Evolutionary conservation across 768 basidiomycete genomes (phyloP), one percentile per base, ranked within the genome.

Genomic region (Psilocybe sp.): DNA sequence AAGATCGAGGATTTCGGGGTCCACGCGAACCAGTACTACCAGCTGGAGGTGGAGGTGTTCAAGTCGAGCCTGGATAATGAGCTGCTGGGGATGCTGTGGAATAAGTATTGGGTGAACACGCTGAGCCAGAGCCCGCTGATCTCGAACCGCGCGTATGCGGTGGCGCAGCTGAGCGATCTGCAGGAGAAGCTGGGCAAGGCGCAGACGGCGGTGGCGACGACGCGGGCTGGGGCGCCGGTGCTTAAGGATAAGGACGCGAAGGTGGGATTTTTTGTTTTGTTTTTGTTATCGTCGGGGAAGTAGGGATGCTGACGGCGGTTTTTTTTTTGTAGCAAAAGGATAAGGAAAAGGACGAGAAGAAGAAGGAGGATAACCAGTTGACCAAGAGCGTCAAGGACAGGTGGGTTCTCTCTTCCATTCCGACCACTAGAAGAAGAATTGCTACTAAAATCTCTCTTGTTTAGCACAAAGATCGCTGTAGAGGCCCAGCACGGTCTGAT

Each of bases 1-100:
- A 99, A 99, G 76, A 95, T 99, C 51, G 97, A 98, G 68, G 97
- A 99, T 66, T 99, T 99, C 63, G 97, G 97, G 66, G 97, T 98
- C 4, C 97, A 99, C 61, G 94, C 96, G 32, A 90, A 91, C 61
- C 86, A 92, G 53, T 99, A 99, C 66, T 99, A 99, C 65, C 89
- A 82, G 18, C 78, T 99, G 12, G 94, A 96, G 31, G 88, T 99
- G 14, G 86, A 94, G 64, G 87, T 98, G 46, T 99, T 97, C 82
- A 98, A 97, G 68, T 90, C 87, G 19, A 84, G 79, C 51, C 70
- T 95, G 44, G 97, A 99, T 64, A 85, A 84, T 28, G 85, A 94
- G 60, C 72, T 99, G 2, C 76, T 99, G 38, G 90, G 89, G 16
- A 71, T 95, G 63, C 69, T 99, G 47, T 98, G 96, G 96, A 98